These are phyloP conservation scores for Handroanthus guayacan DNA, from an alignment of 257 asterid species.

Conservation along the genomic window DNA sequence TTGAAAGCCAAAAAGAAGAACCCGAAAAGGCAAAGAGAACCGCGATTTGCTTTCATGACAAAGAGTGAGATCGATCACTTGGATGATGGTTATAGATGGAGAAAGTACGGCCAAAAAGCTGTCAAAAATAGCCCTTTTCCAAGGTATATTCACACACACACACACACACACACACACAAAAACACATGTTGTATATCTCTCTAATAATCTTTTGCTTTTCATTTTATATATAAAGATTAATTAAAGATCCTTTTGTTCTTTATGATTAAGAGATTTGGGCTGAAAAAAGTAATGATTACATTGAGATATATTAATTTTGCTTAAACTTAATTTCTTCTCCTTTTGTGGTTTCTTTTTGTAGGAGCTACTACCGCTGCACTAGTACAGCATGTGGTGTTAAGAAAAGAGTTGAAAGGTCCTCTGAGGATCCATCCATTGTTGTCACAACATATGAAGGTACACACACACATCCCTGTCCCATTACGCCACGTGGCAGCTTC, in stretches of 20 bases:
- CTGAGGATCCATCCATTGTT: slow-evolving; percentile 74
- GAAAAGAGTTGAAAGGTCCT: slow-evolving; percentile 87
- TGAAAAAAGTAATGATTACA: neutral
- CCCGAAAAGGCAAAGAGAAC: slow-evolving; percentile 70
- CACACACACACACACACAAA: slow-evolving; percentile 44
- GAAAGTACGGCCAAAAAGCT: slow-evolving; percentile 96
- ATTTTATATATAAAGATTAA: neutral
- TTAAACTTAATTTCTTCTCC: no score
- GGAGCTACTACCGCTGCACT: slow-evolving; percentile 98
- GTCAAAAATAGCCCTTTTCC: slow-evolving; percentile 96
- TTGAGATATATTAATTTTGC: no score
- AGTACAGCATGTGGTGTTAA: slow-evolving; percentile 86
- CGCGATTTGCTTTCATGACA: slow-evolving; percentile 96
- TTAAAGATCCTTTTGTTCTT: neutral
- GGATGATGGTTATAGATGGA: slow-evolving; percentile 98
- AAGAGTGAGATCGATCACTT: slow-evolving; percentile 87
- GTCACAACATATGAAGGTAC: slow-evolving; percentile 94
- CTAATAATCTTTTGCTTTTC: slow-evolving; percentile 29
- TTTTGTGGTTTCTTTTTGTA: slow-evolving; percentile 19
- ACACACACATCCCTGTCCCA: slow-evolving; percentile 73
- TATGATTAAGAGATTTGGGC: neutral
- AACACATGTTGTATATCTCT: neutral
- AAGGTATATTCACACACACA: slow-evolving; percentile 57
- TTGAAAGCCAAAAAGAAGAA: slow-evolving; percentile 79
- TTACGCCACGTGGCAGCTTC: slow-evolving; percentile 49